Evolutionary conservation across 2,329 filamentous ascomycete species (phyloP), one percentile per base, ranked within the genome.

Genomic region (Penicillium psychrosexuale): DNA sequence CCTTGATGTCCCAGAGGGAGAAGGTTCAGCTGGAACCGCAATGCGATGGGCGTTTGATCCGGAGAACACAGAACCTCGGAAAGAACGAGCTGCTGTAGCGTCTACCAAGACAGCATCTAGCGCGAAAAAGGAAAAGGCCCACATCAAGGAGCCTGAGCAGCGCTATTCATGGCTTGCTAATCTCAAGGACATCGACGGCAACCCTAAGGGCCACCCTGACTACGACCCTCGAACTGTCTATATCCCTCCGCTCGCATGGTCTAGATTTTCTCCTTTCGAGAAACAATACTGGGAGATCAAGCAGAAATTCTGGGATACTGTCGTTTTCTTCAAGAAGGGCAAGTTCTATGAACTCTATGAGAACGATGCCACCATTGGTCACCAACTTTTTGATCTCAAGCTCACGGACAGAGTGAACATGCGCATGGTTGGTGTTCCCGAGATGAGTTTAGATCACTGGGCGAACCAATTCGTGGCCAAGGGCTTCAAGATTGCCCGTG

Each of bases 241-340:
- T 72, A 88, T 99, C 33, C 94, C 94, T 0, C 89, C 90, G 0
- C 69, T 80, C 33, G 90, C 91, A 0, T 96, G 87, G 86, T 76
- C 77, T 30, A 87, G 89, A 27, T 97, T 99, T 70, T 95, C 92
- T 0, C 84, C 93, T 0, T 99, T 99, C 61, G 94, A 99, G 75
- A 95, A 91, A 72, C 94, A 99, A 70, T 99, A 99, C 72, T 99
- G 94, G 94, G 91, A 96, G 67, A 97, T 99, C 73, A 99, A 99
- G 77, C 89, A 92, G 72, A 97, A 97, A 65, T 90, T 95, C 62
- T 97, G 90, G 89, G 91, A 97, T 62, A 97, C 92, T 0, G 88
- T 99, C 43, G 93, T 99, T 15, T 99, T 99, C 76, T 99, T 99
- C 85, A 99, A 97, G 75, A 99, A 99, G 79, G 94, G 94, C 67